These are phyloP conservation scores for Stachybotrys chartarum DNA, from an alignment of 2,329 filamentous ascomycete species.

Conservation along the genomic window DNA sequence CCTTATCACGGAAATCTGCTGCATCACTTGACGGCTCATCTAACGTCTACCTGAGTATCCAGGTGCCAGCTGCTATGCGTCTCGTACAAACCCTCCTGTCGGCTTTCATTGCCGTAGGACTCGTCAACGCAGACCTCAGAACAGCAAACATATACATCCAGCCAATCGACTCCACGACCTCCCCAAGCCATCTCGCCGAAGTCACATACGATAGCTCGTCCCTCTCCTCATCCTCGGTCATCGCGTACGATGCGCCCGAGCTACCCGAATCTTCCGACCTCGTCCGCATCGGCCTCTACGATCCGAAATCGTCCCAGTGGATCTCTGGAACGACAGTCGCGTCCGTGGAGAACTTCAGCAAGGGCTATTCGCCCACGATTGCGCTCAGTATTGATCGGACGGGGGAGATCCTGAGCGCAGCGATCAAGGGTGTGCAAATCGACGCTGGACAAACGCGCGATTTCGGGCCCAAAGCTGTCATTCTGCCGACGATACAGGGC, in stretches of 20 bases:
- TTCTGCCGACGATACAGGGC: constrained; percentile 40
- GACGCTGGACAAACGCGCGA: constrained; percentile 59
- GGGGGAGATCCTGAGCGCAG: constrained; percentile 41
- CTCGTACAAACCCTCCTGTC: constrained; percentile 29
- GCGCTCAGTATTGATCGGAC: constrained; percentile 41
- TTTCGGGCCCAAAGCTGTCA: constrained; percentile 53
- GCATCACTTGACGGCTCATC: neutral
- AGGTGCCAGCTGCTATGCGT: constrained; percentile 28
- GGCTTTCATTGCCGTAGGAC: constrained; percentile 33
- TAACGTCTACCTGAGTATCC: neutral
- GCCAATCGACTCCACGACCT: constrained; percentile 29
- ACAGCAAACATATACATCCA: constrained; percentile 49
- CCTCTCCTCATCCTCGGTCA: constrained; percentile 35
- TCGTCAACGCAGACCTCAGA: constrained; percentile 31
- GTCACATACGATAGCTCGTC: constrained; percentile 46
- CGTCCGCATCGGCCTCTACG: constrained; percentile 52
- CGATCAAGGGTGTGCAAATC: constrained; percentile 48
- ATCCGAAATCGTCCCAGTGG: constrained; percentile 39
- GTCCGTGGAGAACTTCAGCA: constrained; percentile 49
- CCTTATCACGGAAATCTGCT: no score
- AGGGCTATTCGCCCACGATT: constrained; percentile 53
- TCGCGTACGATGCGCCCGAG: constrained; percentile 51
- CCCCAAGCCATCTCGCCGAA: constrained; percentile 44
- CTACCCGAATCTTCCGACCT: constrained; percentile 37
- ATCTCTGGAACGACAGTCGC: constrained; percentile 48